Evolutionary conservation across 768 basidiomycete genomes (phyloP), one percentile per base, ranked within the genome.

Genomic region (Suillus clintonianus): DNA sequence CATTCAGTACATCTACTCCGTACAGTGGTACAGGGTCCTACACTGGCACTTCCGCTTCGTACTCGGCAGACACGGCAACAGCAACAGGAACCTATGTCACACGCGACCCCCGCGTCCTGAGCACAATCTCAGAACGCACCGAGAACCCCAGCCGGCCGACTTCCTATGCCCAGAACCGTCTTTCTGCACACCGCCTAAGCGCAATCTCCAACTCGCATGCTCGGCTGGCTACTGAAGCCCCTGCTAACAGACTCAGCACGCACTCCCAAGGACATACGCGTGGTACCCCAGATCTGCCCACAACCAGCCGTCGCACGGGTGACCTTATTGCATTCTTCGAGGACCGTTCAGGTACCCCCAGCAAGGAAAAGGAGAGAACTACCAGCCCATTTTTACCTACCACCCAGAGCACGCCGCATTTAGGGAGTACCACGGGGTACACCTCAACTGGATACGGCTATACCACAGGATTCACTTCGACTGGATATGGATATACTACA

Each of bases 311-410:
- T 41, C 85, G 89, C 17, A 82, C 90, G 0, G 89, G 82, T 15
- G 87, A 90, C 61, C 82, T 94, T 56, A 89, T 90, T 43, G 90
- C 91, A 0, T 85, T 89, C 34, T 94, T 92, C 64, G 92, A 88
- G 65, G 82, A 84, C 63, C 81, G 79, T 62, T 78, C 83, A 9
- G 78, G 74, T 19, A 75, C 76, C 36, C 80, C 80, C 24, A 76
- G 79, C 2, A 71, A 78, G 2, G 73, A 80, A n/a, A 89, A 89
- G 68, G 74, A 82, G 8, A 82, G 90, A 37, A 78, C 83, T 0
- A 71, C 84, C 0, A 77, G 71, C 30, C 76, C 69, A 9, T 68
- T 71, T 64, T 73, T 67, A 57, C 71, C 77, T 3, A 67, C 68
- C 37, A 77, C 74, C 48, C 80, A 76, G 61, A 80, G 81, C 13